Base-by-base conservation (phyloP, 192 early-diverging fungal genomes). In the Lobosporangium transversale region DNA sequence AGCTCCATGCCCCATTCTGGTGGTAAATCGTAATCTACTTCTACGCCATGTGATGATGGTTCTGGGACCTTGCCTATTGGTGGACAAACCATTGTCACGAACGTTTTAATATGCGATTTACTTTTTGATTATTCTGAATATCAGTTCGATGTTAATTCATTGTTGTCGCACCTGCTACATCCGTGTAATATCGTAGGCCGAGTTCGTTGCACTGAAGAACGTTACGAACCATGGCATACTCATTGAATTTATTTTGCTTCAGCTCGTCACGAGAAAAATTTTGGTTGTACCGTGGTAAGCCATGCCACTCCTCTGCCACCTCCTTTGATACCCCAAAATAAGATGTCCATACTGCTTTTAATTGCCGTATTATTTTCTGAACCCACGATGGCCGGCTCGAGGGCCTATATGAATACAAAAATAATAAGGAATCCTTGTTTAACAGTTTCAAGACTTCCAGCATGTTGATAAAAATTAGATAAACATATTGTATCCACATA, bases 1-100 rank as follows among this genome's bases (percentile, higher is more conserved):
- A 94, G n/a, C 3, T 89, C 85, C 4, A 90, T 59, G 4, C 87
- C 87, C 91, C 91, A 94, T 69, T 91, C 88, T 26, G 93, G 91
- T 8, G 84, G 74, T 6, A 81, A 70, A n/a, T 86, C 86, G 12
- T 60, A 59, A 12, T 84, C 80, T 5, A 59, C 23, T 17, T 75
- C 20, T 12, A 49, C 36, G n/a, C 60, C 62, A 51, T 70, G 27
- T 2, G 42, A 21, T 21, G 69, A 67, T 11, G 32, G 35, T 20
- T 62, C 64, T 18, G 84, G 84, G 12, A 83, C 81, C 30, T 78
- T 80, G 49, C 84, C 84, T 85, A 40, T 40, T 7, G 14, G 37
- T n/a, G n/a, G n/a, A n/a, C n/a, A n/a, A n/a, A n/a, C n/a, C n/a
- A n/a, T n/a, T n/a, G n/a, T n/a, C n/a, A n/a, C n/a, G n/a, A n/a